These are phyloP conservation scores for Dimocarpus longan DNA, from an alignment of 345 rosid genomes.

Conservation along the genomic window DNA sequence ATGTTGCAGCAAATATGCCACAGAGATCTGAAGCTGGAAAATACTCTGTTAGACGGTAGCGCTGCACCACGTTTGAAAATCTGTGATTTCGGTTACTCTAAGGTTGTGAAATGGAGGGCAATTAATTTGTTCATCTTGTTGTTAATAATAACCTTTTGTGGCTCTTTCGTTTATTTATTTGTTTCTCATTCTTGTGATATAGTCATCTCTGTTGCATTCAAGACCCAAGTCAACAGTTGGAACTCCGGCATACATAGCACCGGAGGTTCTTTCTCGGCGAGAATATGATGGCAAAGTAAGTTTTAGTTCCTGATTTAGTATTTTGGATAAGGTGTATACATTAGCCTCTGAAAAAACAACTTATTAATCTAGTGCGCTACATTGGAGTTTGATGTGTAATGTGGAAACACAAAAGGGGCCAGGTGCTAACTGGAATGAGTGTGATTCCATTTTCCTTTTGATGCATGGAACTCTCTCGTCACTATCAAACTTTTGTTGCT, in stretches of 20 bases:
- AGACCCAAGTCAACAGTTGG: conserved; percentile 95
- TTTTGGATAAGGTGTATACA: background rate
- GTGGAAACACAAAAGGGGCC: background rate
- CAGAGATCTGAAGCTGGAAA: conserved; percentile 92
- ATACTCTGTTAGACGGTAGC: conserved; percentile 86
- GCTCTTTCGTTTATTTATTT: conserved; percentile 2
- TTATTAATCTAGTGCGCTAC: background rate
- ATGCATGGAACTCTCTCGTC: conserved; percentile 1
- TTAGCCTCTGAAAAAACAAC: background rate
- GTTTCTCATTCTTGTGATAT: conserved; percentile 15
- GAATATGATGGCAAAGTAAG: conserved; percentile 86
- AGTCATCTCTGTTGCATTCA: conserved; percentile 91
- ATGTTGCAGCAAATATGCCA: conserved; percentile 87
- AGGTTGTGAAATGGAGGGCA: conserved; percentile 43
- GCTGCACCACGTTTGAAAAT: conserved; percentile 91
- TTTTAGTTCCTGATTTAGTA: background rate
- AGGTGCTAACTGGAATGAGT: conserved; percentile 6
- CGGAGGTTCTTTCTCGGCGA: conserved; percentile 83
- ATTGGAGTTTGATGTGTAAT: conserved; percentile 16
- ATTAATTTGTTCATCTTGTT: background rate
- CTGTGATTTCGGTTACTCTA: conserved; percentile 94
- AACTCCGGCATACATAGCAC: conserved; percentile 94
- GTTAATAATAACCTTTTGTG: background rate
- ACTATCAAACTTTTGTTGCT: conserved; percentile 8
- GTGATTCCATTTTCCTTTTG: conserved; percentile 21